Evolutionary conservation across 208 protist species (phyloP).

Genomic region (Trypanosoma cruzi): DNA sequence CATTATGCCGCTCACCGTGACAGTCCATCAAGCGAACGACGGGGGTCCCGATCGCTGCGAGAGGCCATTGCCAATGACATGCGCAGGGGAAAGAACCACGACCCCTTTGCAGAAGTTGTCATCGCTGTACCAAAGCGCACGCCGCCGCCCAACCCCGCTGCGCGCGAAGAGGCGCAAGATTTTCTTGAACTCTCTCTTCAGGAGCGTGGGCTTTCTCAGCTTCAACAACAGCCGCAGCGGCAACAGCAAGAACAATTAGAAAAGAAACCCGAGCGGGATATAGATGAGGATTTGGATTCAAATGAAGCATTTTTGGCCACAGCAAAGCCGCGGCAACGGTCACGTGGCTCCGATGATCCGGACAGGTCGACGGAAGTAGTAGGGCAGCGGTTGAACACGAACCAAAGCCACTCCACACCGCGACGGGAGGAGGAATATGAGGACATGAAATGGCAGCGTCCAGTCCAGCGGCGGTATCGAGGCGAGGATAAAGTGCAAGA

Average conservation of each 20-base stretch:
- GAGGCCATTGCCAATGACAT: conserved; percentile 88
- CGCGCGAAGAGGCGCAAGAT: conserved; percentile 12
- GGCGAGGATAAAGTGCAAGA: conserved; percentile 12
- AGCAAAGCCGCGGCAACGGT: conserved; percentile 12
- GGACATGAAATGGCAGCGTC: conserved; percentile 10
- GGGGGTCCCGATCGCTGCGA: conserved; percentile 72
- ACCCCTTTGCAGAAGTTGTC: conserved; percentile 76
- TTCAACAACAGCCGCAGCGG: neutral
- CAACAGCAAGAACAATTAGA: conserved; percentile 2
- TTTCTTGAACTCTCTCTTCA: neutral
- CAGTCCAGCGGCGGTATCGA: conserved; percentile 9
- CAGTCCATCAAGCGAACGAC: conserved; percentile 38
- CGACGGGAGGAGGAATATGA: neutral
- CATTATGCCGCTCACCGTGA: conserved; percentile 14
- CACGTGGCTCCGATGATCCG: conserved; percentile 7
- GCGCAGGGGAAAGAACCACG: conserved; percentile 70
- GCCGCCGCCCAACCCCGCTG: conserved; percentile 41
- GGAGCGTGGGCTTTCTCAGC: conserved; percentile 4
- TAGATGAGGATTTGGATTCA: conserved; percentile 17
- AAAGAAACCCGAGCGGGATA: conserved; percentile 40
- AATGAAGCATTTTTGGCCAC: neutral
- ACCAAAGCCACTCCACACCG: conserved; percentile 3
- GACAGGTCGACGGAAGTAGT: conserved; percentile 9
- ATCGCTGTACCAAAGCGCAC: conserved; percentile 84
- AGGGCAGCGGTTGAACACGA: conserved; percentile 4